These are phyloP conservation scores for Monosporascus sp. DNA, from an alignment of 2,329 filamentous ascomycete genomes.

Conservation along the genomic window DNA sequence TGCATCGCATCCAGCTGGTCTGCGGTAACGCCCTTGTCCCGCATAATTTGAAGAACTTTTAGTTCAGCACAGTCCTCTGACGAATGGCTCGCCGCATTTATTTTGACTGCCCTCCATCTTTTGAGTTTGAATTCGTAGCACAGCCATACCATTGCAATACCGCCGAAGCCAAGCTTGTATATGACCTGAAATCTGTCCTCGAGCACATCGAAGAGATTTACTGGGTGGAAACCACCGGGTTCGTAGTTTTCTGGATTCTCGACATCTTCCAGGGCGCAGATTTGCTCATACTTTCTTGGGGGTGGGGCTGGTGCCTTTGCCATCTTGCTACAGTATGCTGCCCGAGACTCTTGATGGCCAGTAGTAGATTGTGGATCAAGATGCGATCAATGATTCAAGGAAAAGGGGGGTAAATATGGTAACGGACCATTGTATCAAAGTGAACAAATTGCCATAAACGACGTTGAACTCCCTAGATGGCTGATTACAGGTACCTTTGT, in stretches of 20 bases:
- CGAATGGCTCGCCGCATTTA: not conserved
- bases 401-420: too few species aligned
- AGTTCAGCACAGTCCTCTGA: not conserved
- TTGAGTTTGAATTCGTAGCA: not conserved
- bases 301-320: not conserved
- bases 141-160: not conserved
- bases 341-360: too few species aligned
- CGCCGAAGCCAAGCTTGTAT: not conserved
- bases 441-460: too few species aligned
- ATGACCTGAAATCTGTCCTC: not conserved
- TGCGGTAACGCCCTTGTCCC: not conserved
- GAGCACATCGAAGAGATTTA: not conserved
- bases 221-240: not conserved
- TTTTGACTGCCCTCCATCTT: constrained; percentile 1
- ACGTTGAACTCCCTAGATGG: too few species aligned
- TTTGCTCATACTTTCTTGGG: not conserved
- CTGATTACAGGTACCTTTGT: too few species aligned
- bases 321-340: not conserved
- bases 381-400: too few species aligned
- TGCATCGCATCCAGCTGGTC: not conserved
- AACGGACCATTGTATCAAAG: too few species aligned
- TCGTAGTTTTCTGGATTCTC: not conserved
- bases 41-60: not conserved
- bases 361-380: too few species aligned
- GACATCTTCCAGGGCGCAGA: not conserved